Conservation (phyloP, 1,284 basidiomycete species). For the Austropuccinia psidii region DNA sequence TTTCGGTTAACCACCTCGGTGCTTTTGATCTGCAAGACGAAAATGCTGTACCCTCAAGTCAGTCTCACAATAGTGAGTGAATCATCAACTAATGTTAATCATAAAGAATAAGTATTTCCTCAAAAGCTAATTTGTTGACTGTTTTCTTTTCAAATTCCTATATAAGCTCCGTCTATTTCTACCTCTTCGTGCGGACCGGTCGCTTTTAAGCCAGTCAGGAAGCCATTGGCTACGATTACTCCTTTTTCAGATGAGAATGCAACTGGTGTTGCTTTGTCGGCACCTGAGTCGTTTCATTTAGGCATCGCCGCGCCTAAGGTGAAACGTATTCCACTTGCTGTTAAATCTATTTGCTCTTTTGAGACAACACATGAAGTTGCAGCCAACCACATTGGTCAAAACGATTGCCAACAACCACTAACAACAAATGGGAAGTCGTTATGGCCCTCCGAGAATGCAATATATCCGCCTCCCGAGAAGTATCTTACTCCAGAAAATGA, state of each 20-base stretch:
- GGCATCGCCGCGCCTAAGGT: not conserved
- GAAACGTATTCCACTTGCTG: conserved; percentile 32
- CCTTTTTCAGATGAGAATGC: conserved; percentile 31
- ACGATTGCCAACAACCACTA: not conserved
- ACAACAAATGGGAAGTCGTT: too few species aligned
- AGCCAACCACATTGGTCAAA: not conserved
- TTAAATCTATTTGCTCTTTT: too few species aligned
- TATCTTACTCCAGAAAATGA: conserved; percentile 9
- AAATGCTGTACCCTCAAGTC: not conserved
- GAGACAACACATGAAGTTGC: not conserved
- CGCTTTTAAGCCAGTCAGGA: conserved; percentile 32
- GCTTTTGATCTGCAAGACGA: conserved; percentile 6
- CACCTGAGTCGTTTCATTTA: not conserved
- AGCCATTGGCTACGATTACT: conserved; percentile 22
- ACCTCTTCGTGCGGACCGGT: not conserved
- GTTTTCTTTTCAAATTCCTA: too few species aligned
- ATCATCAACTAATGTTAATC: too few species aligned
- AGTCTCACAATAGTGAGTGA: not conserved
- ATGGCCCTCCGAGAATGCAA: too few species aligned
- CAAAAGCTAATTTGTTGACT: too few species aligned
- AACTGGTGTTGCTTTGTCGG: too few species aligned
- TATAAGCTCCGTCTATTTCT: too few species aligned
- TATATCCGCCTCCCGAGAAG: too few species aligned
- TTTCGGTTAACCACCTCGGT: not conserved
- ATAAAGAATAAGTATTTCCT: too few species aligned